Base-by-base conservation (phyloP, 208 protist genomes). In the Spongospora subterranea region DNA sequence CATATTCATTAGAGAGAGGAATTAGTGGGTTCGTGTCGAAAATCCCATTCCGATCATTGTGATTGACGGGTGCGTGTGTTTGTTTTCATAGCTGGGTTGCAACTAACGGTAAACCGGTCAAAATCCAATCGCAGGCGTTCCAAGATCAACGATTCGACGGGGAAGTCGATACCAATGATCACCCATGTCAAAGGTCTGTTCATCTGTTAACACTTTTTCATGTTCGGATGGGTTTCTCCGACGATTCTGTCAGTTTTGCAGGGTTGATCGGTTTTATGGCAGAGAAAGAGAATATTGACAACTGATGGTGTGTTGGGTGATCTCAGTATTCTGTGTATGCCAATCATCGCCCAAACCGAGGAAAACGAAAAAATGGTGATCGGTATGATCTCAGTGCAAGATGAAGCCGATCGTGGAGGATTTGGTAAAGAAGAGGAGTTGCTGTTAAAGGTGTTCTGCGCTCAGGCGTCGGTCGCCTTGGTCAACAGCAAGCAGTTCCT, bases 361-460 rank as follows among this genome's bases (percentile, higher is more conserved):
- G 17, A 6, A 20, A 35, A 35, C n/a, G 35, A 82, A n/a, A 82
- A 35, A 20, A 6, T 40, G 71, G 71, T 82, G n/a, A 39, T 82
- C n/a, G 71, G 71, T 43, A 6, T 82, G n/a, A 82, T 82, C 6
- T 82, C 71, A 43, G 71, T 82, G 71, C 71, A 82, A 43, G 71
- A 82, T n/a, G 71, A 82, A 43, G 35, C 71, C 13, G 71, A 82
- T n/a, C 6, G n/a, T 6, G 71, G 71, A 35, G 71, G 71, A 43
- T 82, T 82, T 43, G 71, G 71, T 20, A 82, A 82, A 43, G 71
- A 82, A 43, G 71, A 82, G n/a, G 71, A 82, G 71, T 40, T n/a
- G 6, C 71, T 82, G 71, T 35, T 82, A 20, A 35, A 6, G 11
- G 71, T 82, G 6, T 82, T 82, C 71, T 82, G 71, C 71, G 71